A percentile compares a stretch with the other conserved stretches of the same genome.
Conservation (phyloP, 1,284 basidiomycete species). For the Papiliotrema terrestris region DNA sequence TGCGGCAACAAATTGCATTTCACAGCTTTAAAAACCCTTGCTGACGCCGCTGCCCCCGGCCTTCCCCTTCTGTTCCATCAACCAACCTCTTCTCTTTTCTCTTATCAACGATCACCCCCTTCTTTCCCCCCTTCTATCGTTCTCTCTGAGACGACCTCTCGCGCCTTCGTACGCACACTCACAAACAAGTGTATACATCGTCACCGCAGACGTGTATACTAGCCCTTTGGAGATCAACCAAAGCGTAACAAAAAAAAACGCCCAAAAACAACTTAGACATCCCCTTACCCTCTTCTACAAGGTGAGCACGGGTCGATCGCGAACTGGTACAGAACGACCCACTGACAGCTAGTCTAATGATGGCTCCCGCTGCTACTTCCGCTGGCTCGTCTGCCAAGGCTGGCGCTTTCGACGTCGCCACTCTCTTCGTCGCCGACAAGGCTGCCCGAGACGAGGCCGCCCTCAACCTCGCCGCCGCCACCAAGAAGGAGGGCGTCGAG, state of each 20-base stretch:
- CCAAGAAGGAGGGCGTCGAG: constrained; percentile 80
- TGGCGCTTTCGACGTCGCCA: constrained; percentile 46
- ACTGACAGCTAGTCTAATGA: constrained; percentile 17
- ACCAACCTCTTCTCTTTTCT: too few relatives aligned
- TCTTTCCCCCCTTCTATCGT: too few relatives aligned
- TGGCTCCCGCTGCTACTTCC: constrained; percentile 46
- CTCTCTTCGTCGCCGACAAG: constrained; percentile 51
- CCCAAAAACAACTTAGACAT: constrained; percentile 3
- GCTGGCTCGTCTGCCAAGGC: constrained; percentile 38
- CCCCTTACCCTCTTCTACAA: background rate
- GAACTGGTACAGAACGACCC: background rate
- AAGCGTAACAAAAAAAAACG: constrained; percentile 6
- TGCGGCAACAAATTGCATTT: too few relatives aligned
- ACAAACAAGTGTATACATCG: background rate
- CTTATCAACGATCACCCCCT: too few relatives aligned
- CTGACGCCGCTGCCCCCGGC: too few relatives aligned
- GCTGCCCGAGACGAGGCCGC: constrained; percentile 64
- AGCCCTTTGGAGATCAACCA: background rate
- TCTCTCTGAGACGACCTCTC: too few relatives aligned
- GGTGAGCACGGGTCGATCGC: background rate
- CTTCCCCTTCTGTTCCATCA: too few relatives aligned
- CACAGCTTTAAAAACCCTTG: too few relatives aligned
- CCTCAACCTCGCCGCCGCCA: constrained; percentile 65
- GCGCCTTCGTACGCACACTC: too few relatives aligned
- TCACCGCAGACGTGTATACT: background rate